Conservation (phyloP, 768 basidiomycete species). For the Naganishia kalamii region DNA sequence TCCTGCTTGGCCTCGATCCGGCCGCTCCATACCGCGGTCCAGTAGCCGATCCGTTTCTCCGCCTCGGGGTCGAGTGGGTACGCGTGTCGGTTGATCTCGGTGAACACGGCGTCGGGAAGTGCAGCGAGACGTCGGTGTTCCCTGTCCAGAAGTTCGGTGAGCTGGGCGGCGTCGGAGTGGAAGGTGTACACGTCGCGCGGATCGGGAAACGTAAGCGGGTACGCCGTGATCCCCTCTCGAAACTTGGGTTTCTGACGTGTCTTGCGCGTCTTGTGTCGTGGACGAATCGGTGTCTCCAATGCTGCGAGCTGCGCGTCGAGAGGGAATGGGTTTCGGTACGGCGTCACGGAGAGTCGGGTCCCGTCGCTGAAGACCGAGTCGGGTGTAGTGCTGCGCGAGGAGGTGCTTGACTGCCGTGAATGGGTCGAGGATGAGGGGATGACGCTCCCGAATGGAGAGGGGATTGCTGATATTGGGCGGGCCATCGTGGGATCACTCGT, state of each 20-base stretch:
- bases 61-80: too few species aligned
- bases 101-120: background rate
- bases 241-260: background rate
- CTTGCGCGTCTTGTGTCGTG: background rate
- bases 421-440: too few species aligned
- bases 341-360: background rate
- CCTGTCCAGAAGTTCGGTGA: background rate
- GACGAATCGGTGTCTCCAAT: background rate
- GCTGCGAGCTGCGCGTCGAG: background rate
- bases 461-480: too few species aligned
- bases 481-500: too few species aligned
- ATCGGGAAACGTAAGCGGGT: slow-evolving; percentile 11
- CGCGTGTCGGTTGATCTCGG: background rate
- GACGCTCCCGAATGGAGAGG: too few species aligned
- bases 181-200: slow-evolving; percentile 5
- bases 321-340: background rate
- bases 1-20: background rate
- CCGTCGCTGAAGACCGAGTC: slow-evolving; percentile 10
- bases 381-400: background rate
- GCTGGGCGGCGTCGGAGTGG: background rate
- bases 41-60: background rate
- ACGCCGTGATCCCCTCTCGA: background rate
- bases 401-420: too few species aligned
- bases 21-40: background rate
- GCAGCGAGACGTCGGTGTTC: background rate